Evolutionary conservation across 176 grass and related monocot species (phyloP), one percentile per base, ranked within the genome.

Genomic region (Melocanna baccifera): DNA sequence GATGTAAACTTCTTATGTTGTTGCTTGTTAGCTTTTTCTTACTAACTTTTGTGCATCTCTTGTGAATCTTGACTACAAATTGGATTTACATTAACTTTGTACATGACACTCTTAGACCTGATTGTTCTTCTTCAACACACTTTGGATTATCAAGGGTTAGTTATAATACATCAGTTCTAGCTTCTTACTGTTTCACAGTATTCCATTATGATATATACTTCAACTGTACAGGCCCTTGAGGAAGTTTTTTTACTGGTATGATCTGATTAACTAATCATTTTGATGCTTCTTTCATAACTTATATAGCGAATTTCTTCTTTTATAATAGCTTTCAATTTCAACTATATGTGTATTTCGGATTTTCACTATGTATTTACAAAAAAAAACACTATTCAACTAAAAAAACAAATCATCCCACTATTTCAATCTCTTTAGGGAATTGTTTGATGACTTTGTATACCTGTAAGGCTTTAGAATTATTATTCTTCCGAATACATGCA

Each of bases 161-260:
- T 71, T 85, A 32, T 69, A 77, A 46, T 68, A 37, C 39, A 75
- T 76, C 26, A 73, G 16, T 32, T 63, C 36, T 81, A 46, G 53
- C 40, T 69, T 84, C 63, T 62, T 77, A 68, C 37, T 75, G 22
- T 62, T 77, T 62, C 46, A 26, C 14, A 69, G 26, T 52, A 69
- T 79, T 37, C 39, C 29, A 71, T 84, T 74, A 26, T 78, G 62
- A 86, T 52, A 76, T 81, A 74, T 87, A 69, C 48, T 85, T 85
- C 46, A 83, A 65, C 45, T 59, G 23, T 67, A 39, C 89, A 98
- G 96, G 96, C 93, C 62, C 73, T 98, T 6, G 77, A 92, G 41
- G 96, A 98, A 95, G 87, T 99, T 48, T 87, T 81, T 96, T 98
- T 75, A 96, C 93, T 85, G 93, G 96, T 98, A 94, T 70, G 70